These are phyloP conservation scores for Kluyveromyces sp. DNA, from an alignment of 1,139 yeast species.

Conservation along the genomic window DNA sequence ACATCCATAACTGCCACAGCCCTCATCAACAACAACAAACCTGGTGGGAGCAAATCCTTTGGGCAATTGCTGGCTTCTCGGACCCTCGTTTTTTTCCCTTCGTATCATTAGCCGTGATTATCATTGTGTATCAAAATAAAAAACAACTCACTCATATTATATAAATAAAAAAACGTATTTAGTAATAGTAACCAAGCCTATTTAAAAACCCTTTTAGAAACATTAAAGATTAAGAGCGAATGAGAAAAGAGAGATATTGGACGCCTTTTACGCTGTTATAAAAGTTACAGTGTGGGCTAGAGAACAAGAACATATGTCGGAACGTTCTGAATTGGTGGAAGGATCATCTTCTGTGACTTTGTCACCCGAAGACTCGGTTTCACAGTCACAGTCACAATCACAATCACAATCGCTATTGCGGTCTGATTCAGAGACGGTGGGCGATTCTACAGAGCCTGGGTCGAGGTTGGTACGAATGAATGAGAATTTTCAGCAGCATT, in stretches of 20 bases:
- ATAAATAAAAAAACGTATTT: background rate
- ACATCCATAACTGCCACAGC: too few relatives aligned
- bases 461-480: background rate
- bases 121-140: background rate
- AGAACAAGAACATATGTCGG: background rate
- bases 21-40: too few relatives aligned
- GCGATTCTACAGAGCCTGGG: background rate
- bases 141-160: background rate
- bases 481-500: constrained; percentile 6
- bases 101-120: too few relatives aligned
- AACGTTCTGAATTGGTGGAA: background rate
- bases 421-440: background rate
- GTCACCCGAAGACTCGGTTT: background rate
- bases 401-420: background rate
- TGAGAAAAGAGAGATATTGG: background rate
- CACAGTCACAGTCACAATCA: background rate
- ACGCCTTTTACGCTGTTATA: background rate
- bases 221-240: too few relatives aligned
- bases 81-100: too few relatives aligned
- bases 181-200: background rate
- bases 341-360: background rate
- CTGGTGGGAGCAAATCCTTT: too few relatives aligned
- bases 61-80: too few relatives aligned
- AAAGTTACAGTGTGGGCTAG: background rate
- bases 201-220: background rate